Percentiles rank a stretch among this genome's conserved stretches.
Conservation (phyloP, 257 asterid species). For the Petunia axillaris region DNA sequence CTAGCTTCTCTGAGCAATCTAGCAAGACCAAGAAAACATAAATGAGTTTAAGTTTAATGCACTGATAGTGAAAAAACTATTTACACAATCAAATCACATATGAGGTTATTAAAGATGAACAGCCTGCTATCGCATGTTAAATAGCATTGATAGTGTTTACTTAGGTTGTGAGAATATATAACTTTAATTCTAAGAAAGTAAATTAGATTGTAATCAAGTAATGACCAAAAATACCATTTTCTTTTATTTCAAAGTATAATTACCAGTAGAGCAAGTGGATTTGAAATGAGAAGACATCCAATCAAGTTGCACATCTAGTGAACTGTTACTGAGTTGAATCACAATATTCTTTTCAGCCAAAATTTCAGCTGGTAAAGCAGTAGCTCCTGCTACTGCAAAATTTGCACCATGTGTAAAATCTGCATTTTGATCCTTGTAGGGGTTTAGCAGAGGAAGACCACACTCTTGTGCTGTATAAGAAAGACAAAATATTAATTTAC, state of each 20-base stretch:
- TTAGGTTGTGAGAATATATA: too few relatives aligned
- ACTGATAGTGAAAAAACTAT: not conserved
- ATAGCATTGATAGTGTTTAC: too few relatives aligned
- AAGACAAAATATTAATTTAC: not conserved
- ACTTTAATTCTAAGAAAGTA: not conserved
- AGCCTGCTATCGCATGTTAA: too few relatives aligned
- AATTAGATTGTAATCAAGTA: not conserved
- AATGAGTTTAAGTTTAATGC: not conserved
- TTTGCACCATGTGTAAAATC: conserved; percentile 32
- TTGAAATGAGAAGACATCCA: conserved; percentile 37
- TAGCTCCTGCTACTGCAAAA: conserved; percentile 37
- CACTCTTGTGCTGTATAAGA: conserved; percentile 26
- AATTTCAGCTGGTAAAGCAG: conserved; percentile 30
- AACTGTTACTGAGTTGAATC: conserved; percentile 28
- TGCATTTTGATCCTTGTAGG: conserved; percentile 22
- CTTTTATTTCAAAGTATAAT: not conserved
- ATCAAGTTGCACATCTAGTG: conserved; percentile 33
- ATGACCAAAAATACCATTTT: not conserved
- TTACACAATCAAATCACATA: too few relatives aligned
- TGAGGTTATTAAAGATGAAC: too few relatives aligned
- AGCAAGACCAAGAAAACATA: not conserved
- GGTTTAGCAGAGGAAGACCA: conserved; percentile 32
- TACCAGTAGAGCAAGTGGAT: conserved; percentile 26
- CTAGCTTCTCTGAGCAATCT: not conserved
- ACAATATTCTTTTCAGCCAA: conserved; percentile 24